A percentile compares a stretch with the other conserved stretches of the same genome.
These are phyloP conservation scores for Phytophthora sp. DNA, from an alignment of 352 stramenopile genomes.

Conservation along the genomic window DNA sequence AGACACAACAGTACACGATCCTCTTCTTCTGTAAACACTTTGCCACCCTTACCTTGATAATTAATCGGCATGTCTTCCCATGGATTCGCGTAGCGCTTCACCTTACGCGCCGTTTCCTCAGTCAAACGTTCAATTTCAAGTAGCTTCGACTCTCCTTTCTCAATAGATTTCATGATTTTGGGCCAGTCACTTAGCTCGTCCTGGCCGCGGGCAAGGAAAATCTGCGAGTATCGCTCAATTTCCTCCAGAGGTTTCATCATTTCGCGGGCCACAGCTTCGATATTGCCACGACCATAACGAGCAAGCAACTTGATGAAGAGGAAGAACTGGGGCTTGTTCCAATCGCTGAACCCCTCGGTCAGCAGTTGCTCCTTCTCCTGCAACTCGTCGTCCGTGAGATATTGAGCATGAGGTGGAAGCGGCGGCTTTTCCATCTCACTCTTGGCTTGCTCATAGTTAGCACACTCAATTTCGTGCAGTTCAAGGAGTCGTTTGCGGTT, in stretches of 20 bases:
- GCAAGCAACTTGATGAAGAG: constrained; percentile 86
- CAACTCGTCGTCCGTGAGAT: constrained; percentile 85
- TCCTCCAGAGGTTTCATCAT: constrained; percentile 86
- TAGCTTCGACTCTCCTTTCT: constrained; percentile 88
- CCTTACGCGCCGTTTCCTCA: constrained; percentile 75
- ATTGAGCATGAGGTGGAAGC: constrained; percentile 72
- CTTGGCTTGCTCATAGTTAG: constrained; percentile 83
- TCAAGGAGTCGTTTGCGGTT: constrained; percentile 80
- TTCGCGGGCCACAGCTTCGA: constrained; percentile 80
- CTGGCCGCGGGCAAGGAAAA: constrained; percentile 75
- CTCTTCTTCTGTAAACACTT: constrained; percentile 97
- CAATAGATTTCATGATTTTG: constrained; percentile 88
- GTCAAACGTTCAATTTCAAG: constrained; percentile 87
- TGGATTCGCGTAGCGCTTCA: constrained; percentile 80
- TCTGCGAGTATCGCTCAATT: constrained; percentile 65
- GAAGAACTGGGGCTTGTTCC: constrained; percentile 90
- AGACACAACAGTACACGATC: constrained; percentile 97
- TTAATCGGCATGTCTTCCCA: constrained; percentile 90
- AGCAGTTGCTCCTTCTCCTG: constrained; percentile 94
- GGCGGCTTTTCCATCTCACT: constrained; percentile 77
- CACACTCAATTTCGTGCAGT: constrained; percentile 83
- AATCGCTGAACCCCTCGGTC: constrained; percentile 81
- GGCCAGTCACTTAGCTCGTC: constrained; percentile 82
- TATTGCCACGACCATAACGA: constrained; percentile 76
- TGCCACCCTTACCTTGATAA: constrained; percentile 91